These are phyloP conservation scores for Microdochium trichocladiopsis DNA, from an alignment of 2,329 filamentous ascomycete species.

Conservation along the genomic window DNA sequence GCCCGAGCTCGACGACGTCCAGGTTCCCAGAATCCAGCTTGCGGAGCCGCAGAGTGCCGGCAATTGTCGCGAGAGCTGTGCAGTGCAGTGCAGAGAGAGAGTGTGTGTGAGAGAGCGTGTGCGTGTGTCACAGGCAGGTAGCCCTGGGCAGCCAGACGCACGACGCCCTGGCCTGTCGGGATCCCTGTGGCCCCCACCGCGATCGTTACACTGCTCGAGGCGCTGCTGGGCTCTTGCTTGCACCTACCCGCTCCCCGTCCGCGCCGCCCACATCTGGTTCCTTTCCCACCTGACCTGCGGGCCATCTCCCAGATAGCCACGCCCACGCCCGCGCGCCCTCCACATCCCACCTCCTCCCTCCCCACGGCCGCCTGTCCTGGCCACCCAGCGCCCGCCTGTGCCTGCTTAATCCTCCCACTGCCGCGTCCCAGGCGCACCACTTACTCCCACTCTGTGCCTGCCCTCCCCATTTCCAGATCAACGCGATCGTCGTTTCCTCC, in stretches of 20 bases:
- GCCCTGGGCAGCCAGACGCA: no score
- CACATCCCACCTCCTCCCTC: not conserved
- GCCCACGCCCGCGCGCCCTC: not conserved
- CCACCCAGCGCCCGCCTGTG: not conserved
- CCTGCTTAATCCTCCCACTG: not conserved
- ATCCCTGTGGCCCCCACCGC: not conserved
- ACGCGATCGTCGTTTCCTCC: not conserved
- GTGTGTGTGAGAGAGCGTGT: no score
- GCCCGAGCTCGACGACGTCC: no score
- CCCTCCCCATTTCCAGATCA: not conserved
- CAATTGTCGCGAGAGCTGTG: no score
- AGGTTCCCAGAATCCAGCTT: no score
- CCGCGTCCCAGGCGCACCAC: not conserved
- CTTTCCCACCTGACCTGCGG: not conserved
- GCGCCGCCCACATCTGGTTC: not conserved
- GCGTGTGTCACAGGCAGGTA: no score
- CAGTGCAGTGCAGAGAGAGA: no score
- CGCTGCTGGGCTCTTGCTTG: not conserved
- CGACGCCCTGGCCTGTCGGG: no score
- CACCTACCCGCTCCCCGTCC: not conserved
- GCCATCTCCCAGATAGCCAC: not conserved
- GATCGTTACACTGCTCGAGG: not conserved
- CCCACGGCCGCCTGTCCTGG: not conserved
- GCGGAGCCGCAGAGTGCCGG: no score
- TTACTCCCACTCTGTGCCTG: not conserved